Evolutionary conservation across 768 basidiomycete species (phyloP), one percentile per base, ranked within the genome.

Genomic region (Lactarius vividus): DNA sequence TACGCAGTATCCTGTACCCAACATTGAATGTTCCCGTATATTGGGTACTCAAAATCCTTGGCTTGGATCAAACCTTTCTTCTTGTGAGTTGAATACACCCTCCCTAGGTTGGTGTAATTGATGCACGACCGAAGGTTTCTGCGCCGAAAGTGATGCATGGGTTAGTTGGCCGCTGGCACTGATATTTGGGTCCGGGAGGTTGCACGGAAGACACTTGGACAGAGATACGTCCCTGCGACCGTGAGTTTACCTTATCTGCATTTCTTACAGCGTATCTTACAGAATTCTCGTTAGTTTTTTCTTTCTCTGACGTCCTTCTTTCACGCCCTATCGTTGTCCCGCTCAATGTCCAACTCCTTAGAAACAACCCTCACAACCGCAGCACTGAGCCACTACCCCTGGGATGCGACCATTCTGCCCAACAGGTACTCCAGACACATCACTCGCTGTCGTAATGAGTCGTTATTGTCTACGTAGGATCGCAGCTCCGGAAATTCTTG

Each of bases 281-380:
- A 4, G 54, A 33, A 37, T 39, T 33, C 52, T 52, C 26, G 26
- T 20, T 69, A 98, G 95, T 76, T 88, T 42, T 81, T 94, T 65
- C 74, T 98, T 42, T 92, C 94, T 31, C 73, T 96, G 59, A 85
- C 88, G 1, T 96, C 92, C 5, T 85, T 96, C 73, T 98, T 98
- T 78, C 85, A 98, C 76, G 85, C 84, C 0, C 81, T 96, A 60
- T 84, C 92, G 1, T 79, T 97, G 29, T 90, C 95, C 4, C 84
- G 97, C 40, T 92, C 95, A 0, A 78, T 98, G 60, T 96, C 94
- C 35, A 99, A 98, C 74, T 96, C 94, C 15, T 77, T 96, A 31
- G 97, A 99, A 73, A 94, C 94, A 0, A 87, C 92, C 0, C 77
- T 98, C 52, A 90, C 91, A 0, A 87, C 87, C 0, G 76, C 89